Base-by-base conservation (phyloP, 306 rosid genomes). In the Purshia tridentata region DNA sequence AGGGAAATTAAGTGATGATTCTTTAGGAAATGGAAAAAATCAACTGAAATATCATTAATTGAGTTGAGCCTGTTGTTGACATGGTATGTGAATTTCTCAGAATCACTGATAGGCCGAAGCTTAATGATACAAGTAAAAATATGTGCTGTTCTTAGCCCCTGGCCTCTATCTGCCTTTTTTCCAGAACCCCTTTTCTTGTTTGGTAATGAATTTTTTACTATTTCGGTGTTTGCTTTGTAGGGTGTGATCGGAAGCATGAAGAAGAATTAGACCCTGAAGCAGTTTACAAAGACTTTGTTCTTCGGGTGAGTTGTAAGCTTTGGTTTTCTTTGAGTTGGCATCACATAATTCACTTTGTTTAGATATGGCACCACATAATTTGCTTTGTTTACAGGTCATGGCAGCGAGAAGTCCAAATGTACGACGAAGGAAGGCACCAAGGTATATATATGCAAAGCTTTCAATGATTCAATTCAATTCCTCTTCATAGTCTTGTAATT, bases 331-430 rank as follows among this genome's bases (percentile, higher is more conserved):
- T 55, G 51, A 70, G 56, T 69, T 67, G 53, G 65, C 11, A 39
- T 66, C 70, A 56, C 9, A 49, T 8, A 20, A 49, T 55, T 50
- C 54, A 57, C 46, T 65, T 68, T 39, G 51, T 42, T 75, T 29
- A 10, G 46, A 62, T 67, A 42, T 82, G 53, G 64, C 19, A 29
- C 2, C 35, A 29, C 35, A 29, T 29, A 29, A 29, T 29, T 29
- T 29, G 2, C 35, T 29, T 29, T 29, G 51, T 80, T 46, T 73
- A 47, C 88, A 92, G 96, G 96, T 91, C 61, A 91, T 91, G 99
- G 97, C 97, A 8, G 95, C 99, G 3, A 91, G 99, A 76, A 94
- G 99, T 79, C 99, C 99, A 4, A 91, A 94, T 80, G 76, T 94
- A 15, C 77, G 85, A 18, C 88, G 82, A 67, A 91, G 71, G 73